A percentile compares a stretch with the other conserved stretches of the same genome.
phyloP scores from a whole-genome alignment of 2,329 filamentous ascomycete genomes.

The Calcarisporium arbuscula region DNA sequence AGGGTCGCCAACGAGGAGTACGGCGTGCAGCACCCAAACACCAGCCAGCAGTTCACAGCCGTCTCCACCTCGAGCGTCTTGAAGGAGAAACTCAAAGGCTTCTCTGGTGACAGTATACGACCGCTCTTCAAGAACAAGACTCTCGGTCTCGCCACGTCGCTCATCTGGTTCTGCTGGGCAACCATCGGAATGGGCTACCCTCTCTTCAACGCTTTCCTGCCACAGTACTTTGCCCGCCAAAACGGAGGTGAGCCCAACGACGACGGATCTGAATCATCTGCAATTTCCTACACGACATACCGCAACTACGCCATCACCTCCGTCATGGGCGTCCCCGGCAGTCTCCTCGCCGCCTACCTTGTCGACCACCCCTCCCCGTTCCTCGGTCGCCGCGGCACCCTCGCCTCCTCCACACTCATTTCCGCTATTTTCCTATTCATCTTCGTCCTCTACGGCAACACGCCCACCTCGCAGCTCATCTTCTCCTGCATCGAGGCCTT shows the following conservation, averaged over 20 bases:
- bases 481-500: conserved; percentile 66
- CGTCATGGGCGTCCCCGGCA: conserved; percentile 69
- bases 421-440: conserved; percentile 65
- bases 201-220: conserved; percentile 86
- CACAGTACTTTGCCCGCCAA: conserved; percentile 66
- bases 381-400: conserved; percentile 65
- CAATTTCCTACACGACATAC: conserved; percentile 51
- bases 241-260: conserved; percentile 28
- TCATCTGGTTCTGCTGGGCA: conserved; percentile 75
- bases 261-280: conserved; percentile 22
- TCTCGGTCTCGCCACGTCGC: conserved; percentile 42
- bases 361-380: conserved; percentile 59
- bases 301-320: conserved; percentile 79
- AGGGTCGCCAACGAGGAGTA: conserved; percentile 41
- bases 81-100: conserved; percentile 54
- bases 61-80: conserved; percentile 35
- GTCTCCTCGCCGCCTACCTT: conserved; percentile 65
- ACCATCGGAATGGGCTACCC: conserved; percentile 83
- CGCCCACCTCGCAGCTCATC: conserved; percentile 51
- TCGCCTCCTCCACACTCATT: conserved; percentile 60
- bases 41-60: conserved; percentile 9
- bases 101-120: conserved; percentile 60
- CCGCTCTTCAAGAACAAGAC: conserved; percentile 56
- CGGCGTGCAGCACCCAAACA: conserved; percentile 13
- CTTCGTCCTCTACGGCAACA: conserved; percentile 54